Evolutionary conservation across 1,284 basidiomycete species (phyloP).

Genomic region (Pseudozyma pruni): DNA sequence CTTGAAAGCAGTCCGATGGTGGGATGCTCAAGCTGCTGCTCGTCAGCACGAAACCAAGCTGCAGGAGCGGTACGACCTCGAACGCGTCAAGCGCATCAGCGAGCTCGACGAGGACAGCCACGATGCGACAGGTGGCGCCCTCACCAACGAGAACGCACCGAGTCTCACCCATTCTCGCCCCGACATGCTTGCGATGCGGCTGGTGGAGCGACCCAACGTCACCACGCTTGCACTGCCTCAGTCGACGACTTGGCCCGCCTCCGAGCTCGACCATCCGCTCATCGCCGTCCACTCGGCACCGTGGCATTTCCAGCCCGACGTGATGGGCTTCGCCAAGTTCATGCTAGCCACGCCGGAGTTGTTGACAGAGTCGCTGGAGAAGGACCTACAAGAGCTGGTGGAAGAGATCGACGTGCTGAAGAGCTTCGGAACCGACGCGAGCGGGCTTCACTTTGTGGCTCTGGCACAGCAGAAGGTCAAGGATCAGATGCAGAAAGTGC

Average conservation of each 20-base stretch:
- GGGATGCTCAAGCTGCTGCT: slow-evolving; percentile 61
- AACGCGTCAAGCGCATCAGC: slow-evolving; percentile 18
- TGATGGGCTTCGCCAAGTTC: slow-evolving; percentile 87
- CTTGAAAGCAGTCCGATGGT: slow-evolving; percentile 85
- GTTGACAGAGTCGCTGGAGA: slow-evolving; percentile 78
- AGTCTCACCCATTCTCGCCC: slow-evolving; percentile 37
- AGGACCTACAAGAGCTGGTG: slow-evolving; percentile 79
- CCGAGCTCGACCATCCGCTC: slow-evolving; percentile 70
- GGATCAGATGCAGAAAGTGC: slow-evolving; percentile 61
- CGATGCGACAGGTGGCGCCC: slow-evolving; percentile 1
- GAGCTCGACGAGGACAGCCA: slow-evolving; percentile 23
- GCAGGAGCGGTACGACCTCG: slow-evolving; percentile 30
- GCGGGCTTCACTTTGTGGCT: slow-evolving; percentile 82
- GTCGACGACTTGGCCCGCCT: slow-evolving; percentile 83
- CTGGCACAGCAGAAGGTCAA: slow-evolving; percentile 71
- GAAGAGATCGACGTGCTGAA: slow-evolving; percentile 72
- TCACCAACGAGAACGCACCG: slow-evolving; percentile 8
- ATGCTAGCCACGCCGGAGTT: slow-evolving; percentile 89
- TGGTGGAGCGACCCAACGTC: slow-evolving; percentile 91
- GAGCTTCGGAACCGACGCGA: slow-evolving; percentile 74
- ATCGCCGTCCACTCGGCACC: slow-evolving; percentile 89
- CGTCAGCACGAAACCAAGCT: slow-evolving; percentile 37
- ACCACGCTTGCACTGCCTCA: slow-evolving; percentile 94
- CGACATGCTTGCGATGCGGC: slow-evolving; percentile 79
- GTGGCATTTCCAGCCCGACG: slow-evolving; percentile 94